phyloP scores from a whole-genome alignment of 2,329 filamentous ascomycete genomes.

The Fusarium sp. region DNA sequence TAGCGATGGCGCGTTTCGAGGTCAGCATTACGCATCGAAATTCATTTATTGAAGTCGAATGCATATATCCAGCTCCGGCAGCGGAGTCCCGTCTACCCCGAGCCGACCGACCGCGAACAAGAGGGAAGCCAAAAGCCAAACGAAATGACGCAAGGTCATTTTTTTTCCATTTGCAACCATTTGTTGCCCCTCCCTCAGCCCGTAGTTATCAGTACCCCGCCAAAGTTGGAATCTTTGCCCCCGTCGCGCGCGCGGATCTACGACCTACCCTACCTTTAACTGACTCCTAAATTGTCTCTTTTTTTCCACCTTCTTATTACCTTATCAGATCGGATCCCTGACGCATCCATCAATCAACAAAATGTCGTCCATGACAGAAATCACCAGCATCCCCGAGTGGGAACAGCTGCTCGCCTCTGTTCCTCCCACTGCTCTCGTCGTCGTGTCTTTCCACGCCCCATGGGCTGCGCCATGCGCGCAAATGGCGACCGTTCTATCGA shows the following conservation, averaged over 20 bases:
- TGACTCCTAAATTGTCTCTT: slow-evolving; percentile 8
- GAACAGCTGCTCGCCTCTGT: slow-evolving; percentile 74
- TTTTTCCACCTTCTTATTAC: not conserved
- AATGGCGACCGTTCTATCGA: slow-evolving; percentile 88
- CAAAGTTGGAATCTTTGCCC: slow-evolving; percentile 44
- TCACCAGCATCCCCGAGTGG: slow-evolving; percentile 82
- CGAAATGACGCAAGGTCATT: slow-evolving; percentile 49
- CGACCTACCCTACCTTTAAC: slow-evolving; percentile 8
- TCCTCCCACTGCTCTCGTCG: slow-evolving; percentile 77
- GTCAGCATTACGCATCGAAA: slow-evolving; percentile 23
- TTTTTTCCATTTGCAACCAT: slow-evolving; percentile 21
- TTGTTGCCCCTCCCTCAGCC: not conserved
- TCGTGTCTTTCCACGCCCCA: slow-evolving; percentile 95
- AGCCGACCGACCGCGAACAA: slow-evolving; percentile 14
- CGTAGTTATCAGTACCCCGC: slow-evolving; percentile 41
- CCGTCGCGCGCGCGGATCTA: slow-evolving; percentile 21
- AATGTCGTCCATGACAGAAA: slow-evolving; percentile 84
- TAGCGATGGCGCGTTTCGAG: slow-evolving; percentile 17
- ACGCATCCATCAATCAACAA: slow-evolving; percentile 18
- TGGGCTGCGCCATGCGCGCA: slow-evolving; percentile 97
- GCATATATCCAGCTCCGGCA: slow-evolving; percentile 29
- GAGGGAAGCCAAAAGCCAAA: slow-evolving; percentile 25
- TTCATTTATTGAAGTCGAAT: slow-evolving; percentile 15
- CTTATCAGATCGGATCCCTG: slow-evolving; percentile 42
- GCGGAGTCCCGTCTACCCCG: slow-evolving; percentile 19